Percentiles rank a stretch among this genome's conserved stretches.
phyloP scores from a whole-genome alignment of 108 stramenopile species.

The Conticribra weissflogii region DNA sequence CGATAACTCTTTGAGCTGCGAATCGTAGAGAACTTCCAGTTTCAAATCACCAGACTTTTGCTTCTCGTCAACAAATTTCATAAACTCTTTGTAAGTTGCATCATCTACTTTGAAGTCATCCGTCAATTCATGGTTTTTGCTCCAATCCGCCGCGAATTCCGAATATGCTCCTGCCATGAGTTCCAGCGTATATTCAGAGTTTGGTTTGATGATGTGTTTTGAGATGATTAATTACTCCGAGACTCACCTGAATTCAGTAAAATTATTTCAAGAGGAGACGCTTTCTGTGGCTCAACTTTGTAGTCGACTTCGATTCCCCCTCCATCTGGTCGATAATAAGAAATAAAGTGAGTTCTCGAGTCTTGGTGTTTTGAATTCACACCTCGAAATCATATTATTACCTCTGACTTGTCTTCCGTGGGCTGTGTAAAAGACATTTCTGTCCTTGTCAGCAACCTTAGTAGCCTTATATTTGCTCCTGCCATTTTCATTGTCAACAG shows the following conservation, averaged over 20 bases:
- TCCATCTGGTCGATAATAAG: slow-evolving; percentile 56
- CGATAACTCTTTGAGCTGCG: slow-evolving; percentile 69
- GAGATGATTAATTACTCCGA: too few relatives aligned
- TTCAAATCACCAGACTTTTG: slow-evolving; percentile 75
- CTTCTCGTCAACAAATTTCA: slow-evolving; percentile 67
- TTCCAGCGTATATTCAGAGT: too few relatives aligned
- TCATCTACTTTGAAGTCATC: slow-evolving; percentile 83
- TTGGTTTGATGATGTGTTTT: too few relatives aligned
- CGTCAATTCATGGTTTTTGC: slow-evolving; percentile 65
- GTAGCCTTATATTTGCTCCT: slow-evolving; percentile 56
- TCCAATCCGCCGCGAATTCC: slow-evolving; percentile 90
- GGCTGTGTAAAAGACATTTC: slow-evolving; percentile 73
- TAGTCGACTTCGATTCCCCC: slow-evolving; percentile 94
- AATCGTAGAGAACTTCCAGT: slow-evolving; percentile 71
- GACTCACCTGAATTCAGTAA: slow-evolving; percentile 51
- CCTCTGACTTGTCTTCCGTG: slow-evolving; percentile 80
- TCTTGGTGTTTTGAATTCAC: too few relatives aligned
- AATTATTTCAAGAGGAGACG: slow-evolving; percentile 86
- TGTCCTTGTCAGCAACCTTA: slow-evolving; percentile 72
- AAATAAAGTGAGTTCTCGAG: background rate
- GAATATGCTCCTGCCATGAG: slow-evolving; percentile 68
- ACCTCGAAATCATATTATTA: slow-evolving; percentile 29
- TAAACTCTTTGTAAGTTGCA: slow-evolving; percentile 72
- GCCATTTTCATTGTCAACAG: slow-evolving; percentile 29
- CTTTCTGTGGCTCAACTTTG: slow-evolving; percentile 82